phyloP scores from a whole-genome alignment of 2,329 filamentous ascomycete species.

The Daldinia sp. region DNA sequence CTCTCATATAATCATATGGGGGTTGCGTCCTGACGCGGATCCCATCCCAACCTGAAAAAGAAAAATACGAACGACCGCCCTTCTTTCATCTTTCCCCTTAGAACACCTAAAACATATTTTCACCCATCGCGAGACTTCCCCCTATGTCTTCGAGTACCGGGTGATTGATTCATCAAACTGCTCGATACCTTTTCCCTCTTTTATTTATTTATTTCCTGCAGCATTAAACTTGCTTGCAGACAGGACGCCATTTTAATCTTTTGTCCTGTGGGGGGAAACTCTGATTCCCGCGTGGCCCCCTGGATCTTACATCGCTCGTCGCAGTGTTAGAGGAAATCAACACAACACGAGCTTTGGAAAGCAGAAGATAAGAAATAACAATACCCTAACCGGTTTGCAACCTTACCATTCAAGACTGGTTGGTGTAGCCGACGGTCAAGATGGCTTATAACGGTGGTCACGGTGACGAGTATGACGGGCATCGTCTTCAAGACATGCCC shows the following conservation, averaged over 20 bases:
- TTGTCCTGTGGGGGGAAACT: constrained; percentile 42
- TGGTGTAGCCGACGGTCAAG: constrained; percentile 49
- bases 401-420: constrained; percentile 32
- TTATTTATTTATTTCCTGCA: constrained; percentile 26
- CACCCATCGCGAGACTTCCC: constrained; percentile 44
- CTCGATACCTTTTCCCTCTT: constrained; percentile 31
- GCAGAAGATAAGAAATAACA: constrained; percentile 1
- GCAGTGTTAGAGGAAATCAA: constrained; percentile 11
- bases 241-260: constrained; percentile 42
- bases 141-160: constrained; percentile 41
- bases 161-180: constrained; percentile 48
- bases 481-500: constrained; percentile 76
- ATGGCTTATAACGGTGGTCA: constrained; percentile 75
- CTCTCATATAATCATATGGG: constrained; percentile 33
- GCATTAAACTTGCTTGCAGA: constrained; percentile 39
- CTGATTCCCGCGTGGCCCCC: constrained; percentile 41
- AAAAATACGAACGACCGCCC: constrained; percentile 49
- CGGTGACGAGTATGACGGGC: constrained; percentile 70
- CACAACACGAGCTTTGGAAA: constrained; percentile 23
- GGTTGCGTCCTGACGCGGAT: constrained; percentile 40
- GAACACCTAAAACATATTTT: constrained; percentile 41
- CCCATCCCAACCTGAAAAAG: constrained; percentile 44
- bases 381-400: constrained; percentile 6
- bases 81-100: constrained; percentile 42
- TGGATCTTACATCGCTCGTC: constrained; percentile 34